Evolutionary conservation across 305 asterid genomes (phyloP), one percentile per base, ranked within the genome.

Genomic region (Rubia peregrina): DNA sequence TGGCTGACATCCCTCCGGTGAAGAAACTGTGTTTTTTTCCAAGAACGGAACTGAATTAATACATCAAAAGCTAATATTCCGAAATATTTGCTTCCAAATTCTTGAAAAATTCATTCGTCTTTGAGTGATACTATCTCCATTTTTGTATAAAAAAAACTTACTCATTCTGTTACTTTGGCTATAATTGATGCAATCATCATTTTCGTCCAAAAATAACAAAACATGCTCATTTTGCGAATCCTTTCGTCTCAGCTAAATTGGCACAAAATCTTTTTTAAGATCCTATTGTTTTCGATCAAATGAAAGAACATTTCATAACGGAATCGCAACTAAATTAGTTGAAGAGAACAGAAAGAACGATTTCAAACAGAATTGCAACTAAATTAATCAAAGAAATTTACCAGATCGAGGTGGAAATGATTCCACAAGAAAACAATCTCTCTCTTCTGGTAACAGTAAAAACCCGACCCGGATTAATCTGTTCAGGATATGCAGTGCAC

Each of bases 1-100:
- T 81, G 14, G 92, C 79, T 61, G 91, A 90, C 96, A 87, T 76
- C 66, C 33, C 66, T 42, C 48, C 11, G 11, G 22, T 30, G 63
- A 59, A 59, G 63, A 59, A 59, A 24, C 64, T 26, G 30, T 26
- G 30, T 26, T 26, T 0, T 26, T 57, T 22, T 21, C 11, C 24
- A 55, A 19, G 6, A 26, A 26, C 30, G 30, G 30, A 26, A 26
- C 2, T 26, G 30, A 26, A 33, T 33, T 33, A 33, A 33, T 33
- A 33, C 38, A 33, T 33, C 38, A 33, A 33, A 33, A 33, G 3
- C 38, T 4, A 33, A 33, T 33, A 33, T 33, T 33, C 38, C 38
- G 38, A 33, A 33, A 33, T 33, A 33, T 33, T 33, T 33, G 38
- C 38, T 33, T 33, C 3, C 38, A 51, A 48, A 48, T 13, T 12